A percentile compares a stretch with the other conserved stretches of the same genome.
Conservation (phyloP, 2,329 filamentous ascomycete species). For the Trematosphaeria pertusa region DNA sequence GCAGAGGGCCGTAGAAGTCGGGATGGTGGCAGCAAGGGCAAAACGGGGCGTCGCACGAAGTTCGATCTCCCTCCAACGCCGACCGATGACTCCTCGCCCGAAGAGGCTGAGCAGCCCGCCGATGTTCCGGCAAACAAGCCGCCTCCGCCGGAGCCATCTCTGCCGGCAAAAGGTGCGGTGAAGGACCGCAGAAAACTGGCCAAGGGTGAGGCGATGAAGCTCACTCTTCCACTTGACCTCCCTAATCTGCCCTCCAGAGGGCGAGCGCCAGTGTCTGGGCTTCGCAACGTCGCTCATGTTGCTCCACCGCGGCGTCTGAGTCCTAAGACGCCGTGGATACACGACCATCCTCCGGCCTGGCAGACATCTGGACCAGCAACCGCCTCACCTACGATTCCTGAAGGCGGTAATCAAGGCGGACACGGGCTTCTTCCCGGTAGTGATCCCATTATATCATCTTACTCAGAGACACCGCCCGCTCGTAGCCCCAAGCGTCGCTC, state of each 20-base stretch:
- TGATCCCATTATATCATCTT: slow-evolving; percentile 13
- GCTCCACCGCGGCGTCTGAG: slow-evolving; percentile 32
- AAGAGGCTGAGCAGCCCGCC: neutral
- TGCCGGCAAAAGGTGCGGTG: slow-evolving; percentile 20
- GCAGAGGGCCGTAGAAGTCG: slow-evolving; percentile 1
- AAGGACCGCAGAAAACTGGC: slow-evolving; percentile 38
- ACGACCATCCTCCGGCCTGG: slow-evolving; percentile 21
- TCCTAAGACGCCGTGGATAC: slow-evolving; percentile 33
- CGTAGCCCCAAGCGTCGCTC: slow-evolving; percentile 23
- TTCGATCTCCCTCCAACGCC: neutral
- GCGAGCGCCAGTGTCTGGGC: slow-evolving; percentile 13
- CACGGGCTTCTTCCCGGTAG: slow-evolving; percentile 16
- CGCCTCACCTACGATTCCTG: slow-evolving; percentile 21
- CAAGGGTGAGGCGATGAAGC: slow-evolving; percentile 23
- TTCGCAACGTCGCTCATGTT: slow-evolving; percentile 26
- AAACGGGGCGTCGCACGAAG: neutral
- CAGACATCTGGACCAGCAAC: slow-evolving; percentile 7
- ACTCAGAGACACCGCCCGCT: slow-evolving; percentile 12
- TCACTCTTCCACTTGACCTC: slow-evolving; percentile 31
- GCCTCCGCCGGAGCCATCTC: too few species aligned
- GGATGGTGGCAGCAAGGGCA: slow-evolving; percentile 6
- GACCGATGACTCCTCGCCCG: neutral
- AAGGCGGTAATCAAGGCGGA: slow-evolving; percentile 11
- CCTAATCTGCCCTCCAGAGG: slow-evolving; percentile 28
- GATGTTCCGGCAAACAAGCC: neutral